Evolutionary conservation across 768 basidiomycete genomes (phyloP).

Genomic region (Zangia roseola): DNA sequence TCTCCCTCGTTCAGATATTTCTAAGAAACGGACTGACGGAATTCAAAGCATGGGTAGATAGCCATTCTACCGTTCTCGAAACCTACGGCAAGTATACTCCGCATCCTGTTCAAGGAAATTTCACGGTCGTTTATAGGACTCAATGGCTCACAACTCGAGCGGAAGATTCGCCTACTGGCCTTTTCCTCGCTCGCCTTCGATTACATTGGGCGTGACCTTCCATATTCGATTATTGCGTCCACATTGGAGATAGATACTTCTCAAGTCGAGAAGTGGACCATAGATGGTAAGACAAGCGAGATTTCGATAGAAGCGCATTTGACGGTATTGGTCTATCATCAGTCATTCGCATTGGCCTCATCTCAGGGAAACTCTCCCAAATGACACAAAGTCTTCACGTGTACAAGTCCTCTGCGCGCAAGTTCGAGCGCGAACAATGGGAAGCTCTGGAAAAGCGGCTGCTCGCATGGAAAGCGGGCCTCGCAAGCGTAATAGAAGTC

Average conservation of each 20-base stretch:
- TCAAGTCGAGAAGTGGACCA: slow-evolving; percentile 84
- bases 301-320: background rate
- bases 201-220: slow-evolving; percentile 69
- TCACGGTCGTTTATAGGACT: slow-evolving; percentile 41
- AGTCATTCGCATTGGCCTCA: slow-evolving; percentile 80
- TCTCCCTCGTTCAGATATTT: slow-evolving; percentile 74
- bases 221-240: slow-evolving; percentile 68
- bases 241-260: slow-evolving; percentile 60
- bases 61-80: slow-evolving; percentile 47
- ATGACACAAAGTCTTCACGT: slow-evolving; percentile 71
- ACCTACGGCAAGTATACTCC: slow-evolving; percentile 54
- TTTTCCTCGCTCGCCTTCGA: slow-evolving; percentile 77
- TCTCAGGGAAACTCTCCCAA: slow-evolving; percentile 84
- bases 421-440: slow-evolving; percentile 81
- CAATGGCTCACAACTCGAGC: slow-evolving; percentile 58
- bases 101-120: background rate
- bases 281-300: slow-evolving; percentile 59
- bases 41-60: slow-evolving; percentile 58
- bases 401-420: slow-evolving; percentile 68
- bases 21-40: slow-evolving; percentile 61
- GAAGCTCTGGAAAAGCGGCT: slow-evolving; percentile 70
- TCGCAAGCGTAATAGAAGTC: slow-evolving; percentile 68
- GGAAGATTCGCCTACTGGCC: slow-evolving; percentile 76
- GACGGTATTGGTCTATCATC: background rate
- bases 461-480: slow-evolving; percentile 73